Percentiles rank a stretch among this genome's conserved stretches.
Evolutionary conservation across 345 rosid genomes (phyloP).

Genomic region (Luvunga scandens): DNA sequence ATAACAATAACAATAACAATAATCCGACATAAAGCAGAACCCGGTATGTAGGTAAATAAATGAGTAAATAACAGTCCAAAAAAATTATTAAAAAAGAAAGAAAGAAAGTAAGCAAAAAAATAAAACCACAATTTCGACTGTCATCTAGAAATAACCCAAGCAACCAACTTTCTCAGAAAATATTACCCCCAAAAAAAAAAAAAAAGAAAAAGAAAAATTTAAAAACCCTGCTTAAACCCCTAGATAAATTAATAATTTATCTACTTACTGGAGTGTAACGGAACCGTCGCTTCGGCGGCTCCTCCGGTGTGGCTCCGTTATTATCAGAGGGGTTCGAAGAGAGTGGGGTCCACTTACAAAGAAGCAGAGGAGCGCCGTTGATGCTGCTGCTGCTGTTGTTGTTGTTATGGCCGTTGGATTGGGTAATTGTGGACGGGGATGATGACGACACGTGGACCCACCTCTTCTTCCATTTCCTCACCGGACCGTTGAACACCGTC

Average conservation of each 20-base stretch:
- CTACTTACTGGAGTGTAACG: conserved; percentile 84
- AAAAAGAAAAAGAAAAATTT: not conserved
- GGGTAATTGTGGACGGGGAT: conserved; percentile 28
- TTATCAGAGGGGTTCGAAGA: conserved; percentile 32
- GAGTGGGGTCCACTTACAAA: conserved; percentile 94
- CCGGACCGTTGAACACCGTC: conserved; percentile 81
- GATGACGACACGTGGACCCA: conserved; percentile 84
- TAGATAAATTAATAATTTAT: not conserved
- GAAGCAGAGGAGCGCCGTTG: conserved; percentile 54
- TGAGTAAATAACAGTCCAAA: no score
- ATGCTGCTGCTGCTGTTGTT: conserved; percentile 23
- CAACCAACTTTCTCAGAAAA: not conserved
- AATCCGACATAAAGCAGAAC: no score
- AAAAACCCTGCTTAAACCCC: conserved; percentile 7
- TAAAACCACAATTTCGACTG: not conserved
- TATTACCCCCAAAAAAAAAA: no score
- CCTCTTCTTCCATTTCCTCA: conserved; percentile 95
- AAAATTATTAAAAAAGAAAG: not conserved
- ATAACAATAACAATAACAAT: no score
- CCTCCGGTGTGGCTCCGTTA: conserved; percentile 43
- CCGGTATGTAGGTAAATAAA: no score
- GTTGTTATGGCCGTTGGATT: conserved; percentile 41
- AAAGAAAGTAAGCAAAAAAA: not conserved
- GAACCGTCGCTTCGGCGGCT: conserved; percentile 69
- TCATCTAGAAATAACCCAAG: not conserved